Conservation (phyloP, 192 early-diverging fungal genomes). For the Martensiomyces pterosporus region DNA sequence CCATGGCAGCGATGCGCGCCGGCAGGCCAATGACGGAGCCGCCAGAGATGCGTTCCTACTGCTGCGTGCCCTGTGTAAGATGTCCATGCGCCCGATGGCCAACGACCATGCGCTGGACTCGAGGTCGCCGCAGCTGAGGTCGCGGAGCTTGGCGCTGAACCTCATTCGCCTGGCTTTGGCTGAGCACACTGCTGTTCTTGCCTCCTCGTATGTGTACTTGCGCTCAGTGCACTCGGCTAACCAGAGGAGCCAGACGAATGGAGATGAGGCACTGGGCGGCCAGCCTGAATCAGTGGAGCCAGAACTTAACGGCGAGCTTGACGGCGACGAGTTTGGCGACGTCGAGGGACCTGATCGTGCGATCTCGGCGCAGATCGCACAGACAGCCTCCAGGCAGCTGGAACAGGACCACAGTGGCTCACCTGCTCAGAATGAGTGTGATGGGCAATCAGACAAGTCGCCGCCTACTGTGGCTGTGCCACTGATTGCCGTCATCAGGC, state of each 20-base stretch:
- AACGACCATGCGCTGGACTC: slow-evolving; percentile 66
- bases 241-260: background rate
- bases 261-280: too few species aligned
- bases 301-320: slow-evolving; percentile 1
- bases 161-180: slow-evolving; percentile 71
- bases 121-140: slow-evolving; percentile 75
- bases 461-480: slow-evolving; percentile 50
- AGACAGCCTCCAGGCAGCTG: slow-evolving; percentile 9
- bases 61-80: slow-evolving; percentile 81
- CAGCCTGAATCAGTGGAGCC: too few species aligned
- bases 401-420: background rate
- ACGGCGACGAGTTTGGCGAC: slow-evolving; percentile 44
- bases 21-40: slow-evolving; percentile 15
- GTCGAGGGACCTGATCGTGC: slow-evolving; percentile 36
- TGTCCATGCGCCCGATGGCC: slow-evolving; percentile 79
- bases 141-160: slow-evolving; percentile 79
- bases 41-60: slow-evolving; percentile 78
- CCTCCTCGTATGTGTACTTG: slow-evolving; percentile 52
- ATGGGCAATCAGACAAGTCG: background rate
- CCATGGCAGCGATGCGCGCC: background rate
- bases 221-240: slow-evolving; percentile 3
- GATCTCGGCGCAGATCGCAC: slow-evolving; percentile 20
- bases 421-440: background rate
- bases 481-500: slow-evolving; percentile 81
- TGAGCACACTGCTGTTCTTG: slow-evolving; percentile 73